Percentiles rank a stretch among this genome's conserved stretches.
Evolutionary conservation across 305 asterid genomes (phyloP).

Genomic region (Plantago coronopus): DNA sequence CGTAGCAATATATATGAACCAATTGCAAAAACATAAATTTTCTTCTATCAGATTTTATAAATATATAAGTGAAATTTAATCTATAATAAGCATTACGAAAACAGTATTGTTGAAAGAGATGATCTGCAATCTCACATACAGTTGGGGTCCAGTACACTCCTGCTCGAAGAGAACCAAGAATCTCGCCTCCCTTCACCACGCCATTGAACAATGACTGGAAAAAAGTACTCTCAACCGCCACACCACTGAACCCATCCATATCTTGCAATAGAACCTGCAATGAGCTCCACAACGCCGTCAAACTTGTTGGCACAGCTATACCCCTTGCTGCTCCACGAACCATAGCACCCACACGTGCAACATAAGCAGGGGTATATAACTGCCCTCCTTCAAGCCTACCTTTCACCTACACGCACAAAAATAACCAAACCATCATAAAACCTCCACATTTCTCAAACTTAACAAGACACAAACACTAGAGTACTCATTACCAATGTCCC

Average conservation of each 20-base stretch:
- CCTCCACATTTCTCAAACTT: constrained; percentile 10
- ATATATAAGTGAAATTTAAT: too few species aligned
- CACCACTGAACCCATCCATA: constrained; percentile 80
- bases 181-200: constrained; percentile 74
- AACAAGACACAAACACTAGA: not conserved
- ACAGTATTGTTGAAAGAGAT: constrained; percentile 11
- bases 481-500: constrained; percentile 65
- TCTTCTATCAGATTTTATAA: not conserved
- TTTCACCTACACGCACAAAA: constrained; percentile 52
- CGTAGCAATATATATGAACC: not conserved
- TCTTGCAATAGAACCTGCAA: constrained; percentile 75
- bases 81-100: too few species aligned
- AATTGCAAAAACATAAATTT: not conserved
- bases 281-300: constrained; percentile 81
- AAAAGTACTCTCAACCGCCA: constrained; percentile 78
- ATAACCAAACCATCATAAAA: constrained; percentile 8
- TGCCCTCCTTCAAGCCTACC: constrained; percentile 99
- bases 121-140: constrained; percentile 45
- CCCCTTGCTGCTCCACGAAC: constrained; percentile 98
- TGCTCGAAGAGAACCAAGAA: constrained; percentile 91
- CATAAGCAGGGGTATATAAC: constrained; percentile 92
- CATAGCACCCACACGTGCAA: constrained; percentile 87
- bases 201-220: constrained; percentile 92
- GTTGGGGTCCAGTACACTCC: constrained; percentile 98
- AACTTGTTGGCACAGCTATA: constrained; percentile 76